phyloP scores from a whole-genome alignment of 352 stramenopile genomes.

The Pythium dissimile region DNA sequence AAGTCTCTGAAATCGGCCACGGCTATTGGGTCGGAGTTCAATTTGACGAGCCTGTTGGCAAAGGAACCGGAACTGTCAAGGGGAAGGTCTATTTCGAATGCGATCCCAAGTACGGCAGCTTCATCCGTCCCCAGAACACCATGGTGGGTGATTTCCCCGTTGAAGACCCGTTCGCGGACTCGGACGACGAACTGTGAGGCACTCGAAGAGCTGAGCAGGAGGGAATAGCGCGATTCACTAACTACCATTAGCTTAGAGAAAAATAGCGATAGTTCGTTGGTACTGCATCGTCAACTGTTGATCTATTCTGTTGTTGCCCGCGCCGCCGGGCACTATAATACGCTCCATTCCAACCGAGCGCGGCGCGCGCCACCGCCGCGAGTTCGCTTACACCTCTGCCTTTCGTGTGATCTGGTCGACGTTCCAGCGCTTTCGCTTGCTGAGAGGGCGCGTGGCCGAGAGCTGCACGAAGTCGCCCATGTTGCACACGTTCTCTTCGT shows the following conservation, averaged over 20 bases:
- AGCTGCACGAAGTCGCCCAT: conserved; percentile 86
- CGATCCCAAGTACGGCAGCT: conserved; percentile 89
- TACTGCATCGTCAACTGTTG: conserved; percentile 2
- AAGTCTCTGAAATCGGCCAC: conserved; percentile 85
- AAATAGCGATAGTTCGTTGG: background rate
- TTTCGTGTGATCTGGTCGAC: conserved; percentile 88
- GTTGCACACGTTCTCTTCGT: conserved; percentile 93
- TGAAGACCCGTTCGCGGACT: conserved; percentile 76
- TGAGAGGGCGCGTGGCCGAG: conserved; percentile 70
- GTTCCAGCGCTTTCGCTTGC: conserved; percentile 88
- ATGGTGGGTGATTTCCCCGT: conserved; percentile 90
- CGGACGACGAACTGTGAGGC: conserved; percentile 69
- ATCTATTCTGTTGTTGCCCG: conserved; percentile 16
- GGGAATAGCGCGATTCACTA: too few species aligned
- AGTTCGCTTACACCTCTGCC: conserved; percentile 63
- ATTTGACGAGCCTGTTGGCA: conserved; percentile 97
- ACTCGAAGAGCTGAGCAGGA: background rate
- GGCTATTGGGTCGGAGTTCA: conserved; percentile 95
- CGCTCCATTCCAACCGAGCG: background rate
- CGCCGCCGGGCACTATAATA: conserved; percentile 16
- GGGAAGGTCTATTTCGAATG: conserved; percentile 93
- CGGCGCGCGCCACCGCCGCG: background rate
- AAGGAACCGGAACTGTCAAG: conserved; percentile 91
- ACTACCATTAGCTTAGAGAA: too few species aligned
- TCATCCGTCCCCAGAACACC: conserved; percentile 95